Conservation (phyloP, 2,329 filamentous ascomycete species). For the Calonectria honghensis region DNA sequence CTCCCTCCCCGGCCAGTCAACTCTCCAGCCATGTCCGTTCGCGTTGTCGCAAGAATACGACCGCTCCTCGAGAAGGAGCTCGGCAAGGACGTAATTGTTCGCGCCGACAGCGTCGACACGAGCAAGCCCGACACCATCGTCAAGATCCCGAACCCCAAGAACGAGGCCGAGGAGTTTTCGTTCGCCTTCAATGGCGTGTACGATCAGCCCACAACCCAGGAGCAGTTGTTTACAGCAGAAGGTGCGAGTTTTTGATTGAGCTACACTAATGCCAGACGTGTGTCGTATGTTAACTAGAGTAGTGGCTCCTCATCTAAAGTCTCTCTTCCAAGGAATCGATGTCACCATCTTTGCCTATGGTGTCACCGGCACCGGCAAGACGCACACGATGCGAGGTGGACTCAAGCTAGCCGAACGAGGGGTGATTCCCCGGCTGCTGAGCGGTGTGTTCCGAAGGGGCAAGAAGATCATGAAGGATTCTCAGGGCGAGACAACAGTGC, state of each 20-base stretch:
- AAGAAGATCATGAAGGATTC: slow-evolving; percentile 91
- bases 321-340: slow-evolving; percentile 92
- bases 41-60: slow-evolving; percentile 92
- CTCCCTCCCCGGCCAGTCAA: slow-evolving; percentile 40
- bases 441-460: slow-evolving; percentile 87
- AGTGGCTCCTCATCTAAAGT: slow-evolving; percentile 94
- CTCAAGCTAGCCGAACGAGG: slow-evolving; percentile 90
- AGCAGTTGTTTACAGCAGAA: slow-evolving; percentile 91
- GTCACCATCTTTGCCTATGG: slow-evolving; percentile 95
- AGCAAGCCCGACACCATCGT: slow-evolving; percentile 81
- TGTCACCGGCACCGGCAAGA: slow-evolving; percentile 95
- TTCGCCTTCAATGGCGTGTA: slow-evolving; percentile 98
- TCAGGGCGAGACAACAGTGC: slow-evolving; percentile 80
- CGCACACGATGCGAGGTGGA: slow-evolving; percentile 95
- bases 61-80: slow-evolving; percentile 90
- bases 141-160: slow-evolving; percentile 95
- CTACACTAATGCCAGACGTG: slow-evolving; percentile 13
- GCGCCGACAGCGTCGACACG: slow-evolving; percentile 76
- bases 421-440: slow-evolving; percentile 89
- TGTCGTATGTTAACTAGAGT: slow-evolving; percentile 54
- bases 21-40: slow-evolving; percentile 75
- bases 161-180: slow-evolving; percentile 91
- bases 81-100: slow-evolving; percentile 91
- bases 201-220: slow-evolving; percentile 85
- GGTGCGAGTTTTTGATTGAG: slow-evolving; percentile 70